These are phyloP conservation scores for Emericellopsis cladophorae DNA, from an alignment of 2,329 filamentous ascomycete species.

Conservation along the genomic window DNA sequence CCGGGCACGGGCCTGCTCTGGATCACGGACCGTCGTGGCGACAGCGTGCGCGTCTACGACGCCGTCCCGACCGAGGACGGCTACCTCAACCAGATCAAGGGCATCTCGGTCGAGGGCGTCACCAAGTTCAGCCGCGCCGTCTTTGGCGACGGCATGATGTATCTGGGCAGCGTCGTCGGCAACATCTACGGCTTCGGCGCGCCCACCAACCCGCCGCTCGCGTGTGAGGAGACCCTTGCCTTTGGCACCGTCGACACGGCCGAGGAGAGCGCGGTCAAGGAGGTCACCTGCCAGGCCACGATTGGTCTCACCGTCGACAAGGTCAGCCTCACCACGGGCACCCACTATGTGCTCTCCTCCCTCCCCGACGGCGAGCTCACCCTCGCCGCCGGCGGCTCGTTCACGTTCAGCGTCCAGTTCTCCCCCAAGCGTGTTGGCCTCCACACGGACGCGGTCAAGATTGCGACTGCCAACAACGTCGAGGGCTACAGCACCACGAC, in stretches of 20 bases:
- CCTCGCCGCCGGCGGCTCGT: slow-evolving; percentile 19
- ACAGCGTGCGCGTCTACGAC: slow-evolving; percentile 37
- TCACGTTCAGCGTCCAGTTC: slow-evolving; percentile 32
- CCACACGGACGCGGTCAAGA: slow-evolving; percentile 29
- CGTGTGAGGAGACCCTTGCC: slow-evolving; percentile 32
- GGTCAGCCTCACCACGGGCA: slow-evolving; percentile 18
- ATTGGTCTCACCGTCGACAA: slow-evolving; percentile 27
- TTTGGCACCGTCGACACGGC: slow-evolving; percentile 33
- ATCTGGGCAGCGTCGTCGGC: slow-evolving; percentile 37
- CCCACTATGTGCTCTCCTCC: slow-evolving; percentile 22
- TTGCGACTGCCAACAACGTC: slow-evolving; percentile 32
- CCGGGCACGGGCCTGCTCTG: slow-evolving; percentile 42
- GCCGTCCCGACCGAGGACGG: slow-evolving; percentile 29
- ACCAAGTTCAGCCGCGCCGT: slow-evolving; percentile 45
- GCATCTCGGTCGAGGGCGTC: slow-evolving; percentile 35
- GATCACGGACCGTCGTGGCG: slow-evolving; percentile 41
- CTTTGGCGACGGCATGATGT: slow-evolving; percentile 42
- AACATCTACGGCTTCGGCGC: slow-evolving; percentile 43
- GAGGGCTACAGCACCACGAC: slow-evolving; percentile 32
- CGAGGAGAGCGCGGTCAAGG: slow-evolving; percentile 10
- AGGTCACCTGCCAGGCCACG: slow-evolving; percentile 34
- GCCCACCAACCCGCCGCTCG: slow-evolving; percentile 37
- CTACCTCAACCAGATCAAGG: slow-evolving; percentile 30
- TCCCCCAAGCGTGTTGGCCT: slow-evolving; percentile 31
- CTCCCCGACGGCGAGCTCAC: slow-evolving; percentile 16